These are phyloP conservation scores for Aspergillus hancockii DNA, from an alignment of 495 filamentous ascomycete genomes.

Conservation along the genomic window DNA sequence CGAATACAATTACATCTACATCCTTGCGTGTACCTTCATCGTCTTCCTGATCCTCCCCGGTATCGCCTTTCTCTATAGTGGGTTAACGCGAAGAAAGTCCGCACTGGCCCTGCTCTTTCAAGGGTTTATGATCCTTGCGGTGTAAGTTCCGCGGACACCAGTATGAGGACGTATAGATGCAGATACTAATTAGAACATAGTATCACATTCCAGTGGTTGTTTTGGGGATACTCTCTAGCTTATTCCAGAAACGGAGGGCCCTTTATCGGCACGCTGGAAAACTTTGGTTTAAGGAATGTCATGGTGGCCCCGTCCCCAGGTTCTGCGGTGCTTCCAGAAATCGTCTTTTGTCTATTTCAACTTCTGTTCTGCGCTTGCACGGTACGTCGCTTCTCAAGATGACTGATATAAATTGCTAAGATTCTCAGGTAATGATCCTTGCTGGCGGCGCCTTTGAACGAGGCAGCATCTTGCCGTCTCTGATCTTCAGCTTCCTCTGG, in stretches of 20 bases:
- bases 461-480: slow-evolving; percentile 54
- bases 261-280: slow-evolving; percentile 55
- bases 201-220: slow-evolving; percentile 57
- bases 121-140: slow-evolving; percentile 52
- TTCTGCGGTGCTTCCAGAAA: slow-evolving; percentile 51
- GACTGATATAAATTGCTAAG: slow-evolving; percentile 6
- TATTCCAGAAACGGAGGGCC: slow-evolving; percentile 52
- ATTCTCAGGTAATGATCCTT: slow-evolving; percentile 46
- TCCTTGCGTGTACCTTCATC: slow-evolving; percentile 52
- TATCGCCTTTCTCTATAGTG: slow-evolving; percentile 59
- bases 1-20: slow-evolving; percentile 54
- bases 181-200: slow-evolving; percentile 14
- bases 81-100: slow-evolving; percentile 59
- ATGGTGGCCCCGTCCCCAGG: slow-evolving; percentile 51
- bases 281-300: slow-evolving; percentile 56
- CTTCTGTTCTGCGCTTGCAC: slow-evolving; percentile 59
- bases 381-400: slow-evolving; percentile 26
- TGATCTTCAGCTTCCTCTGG: slow-evolving; percentile 61
- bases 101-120: slow-evolving; percentile 58
- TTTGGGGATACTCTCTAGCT: slow-evolving; percentile 59
- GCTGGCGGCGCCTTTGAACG: slow-evolving; percentile 57
- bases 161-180: background rate
- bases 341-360: slow-evolving; percentile 60
- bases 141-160: slow-evolving; percentile 28
- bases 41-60: slow-evolving; percentile 63